Percentiles rank a stretch among this genome's conserved stretches.
Evolutionary conservation across 148 eudicot species (phyloP).

Genomic region (Spergularia bocconei): DNA sequence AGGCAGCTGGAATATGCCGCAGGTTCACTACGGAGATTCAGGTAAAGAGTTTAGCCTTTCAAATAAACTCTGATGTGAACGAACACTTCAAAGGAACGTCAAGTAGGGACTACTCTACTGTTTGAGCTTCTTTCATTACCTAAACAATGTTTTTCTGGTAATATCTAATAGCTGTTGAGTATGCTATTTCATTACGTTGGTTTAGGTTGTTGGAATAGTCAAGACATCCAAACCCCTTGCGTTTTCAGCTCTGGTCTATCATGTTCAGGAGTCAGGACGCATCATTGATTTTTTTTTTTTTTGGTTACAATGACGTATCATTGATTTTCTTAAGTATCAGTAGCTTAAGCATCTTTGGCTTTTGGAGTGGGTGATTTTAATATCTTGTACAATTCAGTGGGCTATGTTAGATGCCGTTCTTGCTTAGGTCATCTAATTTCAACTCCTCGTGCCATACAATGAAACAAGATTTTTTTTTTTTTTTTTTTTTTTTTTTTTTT

Average conservation of each 20-base stretch:
- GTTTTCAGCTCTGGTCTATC: neutral
- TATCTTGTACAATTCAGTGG: neutral
- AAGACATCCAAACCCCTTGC: neutral
- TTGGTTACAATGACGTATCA: no score
- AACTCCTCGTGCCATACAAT: neutral
- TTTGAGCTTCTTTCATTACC: neutral
- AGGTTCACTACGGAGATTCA: conserved; percentile 37
- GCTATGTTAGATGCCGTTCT: neutral
- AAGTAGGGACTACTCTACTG: neutral
- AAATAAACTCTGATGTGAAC: neutral
- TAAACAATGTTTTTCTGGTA: neutral
- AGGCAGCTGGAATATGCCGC: conserved; percentile 42
- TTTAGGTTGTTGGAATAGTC: conserved; percentile 5
- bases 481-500: neutral
- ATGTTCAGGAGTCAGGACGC: neutral
- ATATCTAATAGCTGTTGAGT: neutral
- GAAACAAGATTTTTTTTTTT: neutral
- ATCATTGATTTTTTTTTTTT: neutral
- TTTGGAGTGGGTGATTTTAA: neutral
- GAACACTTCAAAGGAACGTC: neutral
- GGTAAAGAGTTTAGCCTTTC: conserved; percentile 12
- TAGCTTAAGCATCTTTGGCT: neutral
- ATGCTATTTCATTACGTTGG: neutral
- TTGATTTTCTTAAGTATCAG: neutral
- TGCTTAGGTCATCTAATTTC: neutral